phyloP scores from a whole-genome alignment of 176 grass and related monocot genomes.

The Ensete glaucum region DNA sequence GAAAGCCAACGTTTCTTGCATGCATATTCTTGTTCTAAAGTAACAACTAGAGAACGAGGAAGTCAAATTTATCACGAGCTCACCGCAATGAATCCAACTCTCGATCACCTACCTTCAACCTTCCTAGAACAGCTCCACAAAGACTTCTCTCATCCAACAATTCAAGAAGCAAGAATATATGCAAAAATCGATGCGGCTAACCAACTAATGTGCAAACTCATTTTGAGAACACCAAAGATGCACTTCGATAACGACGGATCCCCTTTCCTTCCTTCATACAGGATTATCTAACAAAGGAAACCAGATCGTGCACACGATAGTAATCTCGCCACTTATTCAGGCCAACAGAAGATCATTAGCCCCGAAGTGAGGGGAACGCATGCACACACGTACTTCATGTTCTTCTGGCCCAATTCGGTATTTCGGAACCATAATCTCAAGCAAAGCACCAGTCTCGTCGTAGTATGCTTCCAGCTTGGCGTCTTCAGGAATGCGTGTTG shows the following conservation, averaged over 20 bases:
- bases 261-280: background rate
- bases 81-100: background rate
- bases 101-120: background rate
- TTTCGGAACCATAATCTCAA: constrained; percentile 97
- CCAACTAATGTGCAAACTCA: background rate
- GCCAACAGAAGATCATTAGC: constrained; percentile 70
- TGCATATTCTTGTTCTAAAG: background rate
- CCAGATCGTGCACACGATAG: background rate
- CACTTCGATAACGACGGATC: background rate
- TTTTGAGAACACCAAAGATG: background rate
- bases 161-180: background rate
- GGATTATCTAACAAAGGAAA: constrained; percentile 4
- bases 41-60: background rate
- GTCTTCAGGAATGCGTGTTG: constrained; percentile 84
- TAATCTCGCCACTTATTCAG: constrained; percentile 7
- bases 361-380: constrained; percentile 80
- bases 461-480: constrained; percentile 89
- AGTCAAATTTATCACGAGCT: background rate
- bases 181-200: background rate
- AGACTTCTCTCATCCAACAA: background rate
- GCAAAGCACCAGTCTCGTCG: constrained; percentile 61
- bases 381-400: constrained; percentile 85
- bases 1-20: background rate
- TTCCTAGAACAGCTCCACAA: background rate
- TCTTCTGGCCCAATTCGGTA: constrained; percentile 64